These are phyloP conservation scores for Plectosphaerella plurivora DNA, from an alignment of 2,329 filamentous ascomycete species.

Conservation along the genomic window DNA sequence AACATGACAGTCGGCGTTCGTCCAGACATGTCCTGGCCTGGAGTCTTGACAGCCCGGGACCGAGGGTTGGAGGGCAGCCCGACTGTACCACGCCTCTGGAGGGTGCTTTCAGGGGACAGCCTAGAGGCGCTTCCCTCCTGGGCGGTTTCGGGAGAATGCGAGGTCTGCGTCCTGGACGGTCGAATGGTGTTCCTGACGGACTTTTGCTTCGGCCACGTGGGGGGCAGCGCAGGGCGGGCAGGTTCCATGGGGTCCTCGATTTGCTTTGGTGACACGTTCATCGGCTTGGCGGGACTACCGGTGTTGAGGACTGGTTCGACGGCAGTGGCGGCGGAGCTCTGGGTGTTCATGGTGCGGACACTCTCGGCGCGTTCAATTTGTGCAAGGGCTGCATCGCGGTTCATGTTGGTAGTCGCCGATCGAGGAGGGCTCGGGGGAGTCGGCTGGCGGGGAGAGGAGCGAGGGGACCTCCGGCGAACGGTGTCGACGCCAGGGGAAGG, in stretches of 20 bases:
- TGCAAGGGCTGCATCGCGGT: too few relatives aligned
- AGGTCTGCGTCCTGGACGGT: conserved; percentile 21
- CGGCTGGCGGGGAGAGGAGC: conserved; percentile 17
- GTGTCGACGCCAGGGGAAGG: conserved; percentile 46
- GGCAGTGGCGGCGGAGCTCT: background rate
- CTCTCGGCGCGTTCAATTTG: too few relatives aligned
- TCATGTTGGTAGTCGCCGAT: too few relatives aligned
- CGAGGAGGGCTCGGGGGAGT: background rate
- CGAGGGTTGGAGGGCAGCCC: conserved; percentile 46
- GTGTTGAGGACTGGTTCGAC: too few relatives aligned
- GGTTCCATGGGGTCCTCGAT: background rate
- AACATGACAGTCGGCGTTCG: conserved; percentile 47
- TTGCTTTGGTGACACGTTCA: too few relatives aligned
- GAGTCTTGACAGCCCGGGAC: conserved; percentile 25
- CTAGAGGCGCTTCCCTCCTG: conserved; percentile 1
- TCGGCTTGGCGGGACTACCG: too few relatives aligned
- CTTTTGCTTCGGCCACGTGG: conserved; percentile 21
- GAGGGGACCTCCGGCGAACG: conserved; percentile 47
- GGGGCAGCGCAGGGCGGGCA: background rate
- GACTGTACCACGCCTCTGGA: conserved; percentile 38
- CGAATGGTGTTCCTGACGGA: conserved; percentile 23
- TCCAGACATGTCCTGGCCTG: conserved; percentile 18
- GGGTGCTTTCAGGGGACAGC: conserved; percentile 23
- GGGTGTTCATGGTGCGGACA: conserved; percentile 6
- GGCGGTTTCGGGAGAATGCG: conserved; percentile 13